Evolutionary conservation across 2,329 filamentous ascomycete species (phyloP).

Genomic region (Celoporthe dispersa): DNA sequence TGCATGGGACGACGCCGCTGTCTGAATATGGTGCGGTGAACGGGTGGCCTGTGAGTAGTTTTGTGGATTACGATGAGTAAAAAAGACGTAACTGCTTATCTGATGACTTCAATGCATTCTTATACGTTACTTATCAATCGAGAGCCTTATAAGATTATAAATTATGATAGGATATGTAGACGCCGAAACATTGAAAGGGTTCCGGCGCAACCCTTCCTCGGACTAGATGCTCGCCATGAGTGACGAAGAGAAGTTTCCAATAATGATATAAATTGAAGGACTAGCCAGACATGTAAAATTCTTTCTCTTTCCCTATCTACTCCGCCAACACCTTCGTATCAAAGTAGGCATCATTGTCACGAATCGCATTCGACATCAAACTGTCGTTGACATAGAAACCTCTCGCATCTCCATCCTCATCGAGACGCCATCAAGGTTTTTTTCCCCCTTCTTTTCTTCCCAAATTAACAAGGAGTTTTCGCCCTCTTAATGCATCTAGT

Average conservation of each 20-base stretch:
- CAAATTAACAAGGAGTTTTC: too few species aligned
- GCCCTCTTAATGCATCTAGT: background rate
- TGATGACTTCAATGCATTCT: background rate
- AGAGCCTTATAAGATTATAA: background rate
- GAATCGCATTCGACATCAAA: background rate
- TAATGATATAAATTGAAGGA: background rate
- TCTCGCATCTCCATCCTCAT: background rate
- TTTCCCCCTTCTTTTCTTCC: background rate
- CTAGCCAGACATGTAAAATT: background rate
- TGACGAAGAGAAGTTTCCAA: background rate
- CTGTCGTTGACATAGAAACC: background rate
- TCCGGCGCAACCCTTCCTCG: background rate
- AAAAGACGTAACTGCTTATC: too few species aligned
- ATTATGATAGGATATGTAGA: too few species aligned
- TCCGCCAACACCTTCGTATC: background rate
- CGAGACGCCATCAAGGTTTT: background rate
- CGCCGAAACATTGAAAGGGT: background rate
- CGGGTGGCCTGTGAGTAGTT: slow-evolving; percentile 45
- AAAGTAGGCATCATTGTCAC: background rate
- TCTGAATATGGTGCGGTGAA: slow-evolving; percentile 41
- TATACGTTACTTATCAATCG: background rate
- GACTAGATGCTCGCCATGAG: background rate
- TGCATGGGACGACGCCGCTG: slow-evolving; percentile 42
- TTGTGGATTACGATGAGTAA: slow-evolving; percentile 32
- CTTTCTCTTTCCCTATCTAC: background rate